Base-by-base conservation (phyloP, 495 filamentous ascomycete species). In the Penicillium malachiteum region DNA sequence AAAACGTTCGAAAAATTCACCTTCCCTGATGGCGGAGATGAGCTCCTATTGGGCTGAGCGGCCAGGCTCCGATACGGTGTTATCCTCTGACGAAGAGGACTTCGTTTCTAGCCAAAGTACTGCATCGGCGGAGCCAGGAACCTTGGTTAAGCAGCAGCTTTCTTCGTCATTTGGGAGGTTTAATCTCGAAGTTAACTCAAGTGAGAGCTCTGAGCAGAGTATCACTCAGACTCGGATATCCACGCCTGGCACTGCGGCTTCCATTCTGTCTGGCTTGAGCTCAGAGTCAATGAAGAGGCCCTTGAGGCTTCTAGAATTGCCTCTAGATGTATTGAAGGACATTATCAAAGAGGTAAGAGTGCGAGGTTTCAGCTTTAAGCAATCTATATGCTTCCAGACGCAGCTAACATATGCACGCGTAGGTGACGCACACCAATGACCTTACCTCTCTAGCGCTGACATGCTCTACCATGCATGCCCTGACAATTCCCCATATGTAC, bases 371-470 rank as follows among this genome's bases (percentile, higher is more conserved):
- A 26, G 21, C 21, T 4, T 26, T 4, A 26, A 26, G 4, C 21
- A 26, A 26, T 26, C 21, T 26, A 14, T 52, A 17, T 41, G 21
- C 46, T 17, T 47, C n/a, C 33, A n/a, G 51, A 44, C 11, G 16
- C 26, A 31, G 55, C 49, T 66, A 43, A 59, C 26, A 48, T 48
- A 26, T 18, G 54, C 26, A 50, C 43, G n/a, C 9, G 57, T 62
- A 96, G 92, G 82, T 96, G 39, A 90, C 88, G 3, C 86, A 93
- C 59, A 93, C 89, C 12, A 96, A 91, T 65, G 92, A 96, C 65
- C 78, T 96, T 48, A 90, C 89, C 0, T 87, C 90, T 12, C 75
- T 96, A 31, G 90, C 92, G 7, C 75, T 91, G 45, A 90, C 90
- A 33, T 90, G 91, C 71, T 92, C 90, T 14, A 82, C 87, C n/a